A percentile compares a stretch with the other conserved stretches of the same genome.
Conservation (phyloP, 164 flowering plant genomes). For the Sextonia rubra region DNA sequence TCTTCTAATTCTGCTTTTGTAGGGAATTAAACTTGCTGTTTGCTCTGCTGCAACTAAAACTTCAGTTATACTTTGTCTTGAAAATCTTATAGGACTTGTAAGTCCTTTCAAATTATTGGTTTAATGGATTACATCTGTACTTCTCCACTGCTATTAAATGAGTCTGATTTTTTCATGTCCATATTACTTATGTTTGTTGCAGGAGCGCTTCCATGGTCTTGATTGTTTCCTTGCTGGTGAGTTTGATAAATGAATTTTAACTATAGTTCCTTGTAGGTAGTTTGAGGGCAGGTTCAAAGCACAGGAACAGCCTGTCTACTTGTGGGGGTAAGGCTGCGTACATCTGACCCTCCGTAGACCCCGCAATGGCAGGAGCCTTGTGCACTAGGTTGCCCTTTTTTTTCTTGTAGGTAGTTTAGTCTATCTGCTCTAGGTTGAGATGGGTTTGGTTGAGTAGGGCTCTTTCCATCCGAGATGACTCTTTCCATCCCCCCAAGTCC, state of each 20-base stretch:
- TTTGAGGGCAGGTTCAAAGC: too few relatives aligned
- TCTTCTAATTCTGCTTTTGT: slow-evolving; percentile 6
- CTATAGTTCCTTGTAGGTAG: not conserved
- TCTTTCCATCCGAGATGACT: too few relatives aligned
- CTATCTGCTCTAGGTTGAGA: too few relatives aligned
- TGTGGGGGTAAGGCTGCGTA: too few relatives aligned
- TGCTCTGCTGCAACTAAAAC: slow-evolving; percentile 99
- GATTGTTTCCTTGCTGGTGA: slow-evolving; percentile 99
- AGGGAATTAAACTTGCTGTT: slow-evolving; percentile 90
- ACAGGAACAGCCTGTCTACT: too few relatives aligned
- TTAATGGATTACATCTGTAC: not conserved
- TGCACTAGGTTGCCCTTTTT: too few relatives aligned
- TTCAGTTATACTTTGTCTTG: slow-evolving; percentile 90
- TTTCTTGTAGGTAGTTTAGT: not conserved
- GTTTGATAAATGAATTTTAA: not conserved
- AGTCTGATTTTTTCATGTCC: not conserved
- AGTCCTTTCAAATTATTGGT: slow-evolving; percentile 11
- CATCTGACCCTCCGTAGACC: too few relatives aligned
- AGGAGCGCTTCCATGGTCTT: slow-evolving; percentile 86
- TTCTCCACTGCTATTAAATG: not conserved
- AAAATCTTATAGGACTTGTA: slow-evolving; percentile 85
- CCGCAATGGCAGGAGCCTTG: too few relatives aligned
- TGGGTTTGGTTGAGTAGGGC: too few relatives aligned
- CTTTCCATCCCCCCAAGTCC: too few relatives aligned
- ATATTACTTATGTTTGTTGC: slow-evolving; percentile 8